Conservation (phyloP, 495 filamentous ascomycete genomes). For the Podospora fimiseda region DNA sequence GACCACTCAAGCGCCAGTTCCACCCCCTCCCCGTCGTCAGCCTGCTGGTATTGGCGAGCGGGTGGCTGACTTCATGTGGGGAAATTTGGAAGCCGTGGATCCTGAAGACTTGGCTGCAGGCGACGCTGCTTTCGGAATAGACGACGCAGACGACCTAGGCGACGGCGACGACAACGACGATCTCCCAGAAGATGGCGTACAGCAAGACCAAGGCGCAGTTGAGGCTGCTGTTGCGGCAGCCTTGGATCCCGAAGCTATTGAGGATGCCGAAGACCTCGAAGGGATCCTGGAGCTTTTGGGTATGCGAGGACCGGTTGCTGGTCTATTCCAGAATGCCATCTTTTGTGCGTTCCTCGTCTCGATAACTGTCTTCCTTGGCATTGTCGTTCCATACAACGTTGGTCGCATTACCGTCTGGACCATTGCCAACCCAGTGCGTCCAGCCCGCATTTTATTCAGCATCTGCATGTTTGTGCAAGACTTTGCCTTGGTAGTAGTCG, state of each 20-base stretch:
- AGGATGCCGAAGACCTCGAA: slow-evolving; percentile 95
- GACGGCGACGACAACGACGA: slow-evolving; percentile 34
- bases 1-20: neutral
- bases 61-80: slow-evolving; percentile 47
- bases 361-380: slow-evolving; percentile 71
- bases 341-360: slow-evolving; percentile 89
- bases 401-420: slow-evolving; percentile 77
- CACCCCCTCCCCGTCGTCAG: slow-evolving; percentile 10
- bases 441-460: slow-evolving; percentile 61
- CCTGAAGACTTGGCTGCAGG: slow-evolving; percentile 38
- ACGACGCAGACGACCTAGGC: slow-evolving; percentile 23
- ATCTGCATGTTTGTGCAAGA: slow-evolving; percentile 62
- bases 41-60: slow-evolving; percentile 29
- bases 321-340: slow-evolving; percentile 86
- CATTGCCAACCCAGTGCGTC: slow-evolving; percentile 71
- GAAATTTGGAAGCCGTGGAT: slow-evolving; percentile 25
- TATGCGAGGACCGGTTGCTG: slow-evolving; percentile 87
- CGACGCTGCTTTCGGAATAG: slow-evolving; percentile 24
- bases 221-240: slow-evolving; percentile 38
- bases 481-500: slow-evolving; percentile 33
- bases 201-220: slow-evolving; percentile 28
- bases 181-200: slow-evolving; percentile 18
- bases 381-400: slow-evolving; percentile 87
- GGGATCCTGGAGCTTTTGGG: slow-evolving; percentile 94
- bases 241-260: slow-evolving; percentile 47